Conservation (phyloP, 768 basidiomycete genomes). For the Lactarius sanguifluus region DNA sequence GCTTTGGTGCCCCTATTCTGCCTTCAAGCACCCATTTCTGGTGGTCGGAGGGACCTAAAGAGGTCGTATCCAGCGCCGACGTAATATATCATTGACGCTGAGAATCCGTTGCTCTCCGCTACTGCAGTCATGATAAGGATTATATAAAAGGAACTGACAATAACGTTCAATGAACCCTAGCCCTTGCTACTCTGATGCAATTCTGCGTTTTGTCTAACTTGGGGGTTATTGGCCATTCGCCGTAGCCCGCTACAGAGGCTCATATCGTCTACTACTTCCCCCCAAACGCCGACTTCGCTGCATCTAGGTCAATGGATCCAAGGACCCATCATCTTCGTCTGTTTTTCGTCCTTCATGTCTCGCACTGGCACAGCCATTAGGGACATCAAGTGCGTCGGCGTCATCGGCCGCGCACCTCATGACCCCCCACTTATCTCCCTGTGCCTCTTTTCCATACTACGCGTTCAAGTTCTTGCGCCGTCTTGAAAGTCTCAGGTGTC, state of each 20-base stretch:
- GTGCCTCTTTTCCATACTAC: not conserved
- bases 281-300: not conserved
- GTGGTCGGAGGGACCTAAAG: not conserved
- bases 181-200: not conserved
- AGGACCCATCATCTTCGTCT: not conserved
- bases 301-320: not conserved
- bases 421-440: not conserved
- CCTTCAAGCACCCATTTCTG: no score
- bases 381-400: not conserved
- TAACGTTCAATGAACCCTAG: not conserved
- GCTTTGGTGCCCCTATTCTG: not conserved
- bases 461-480: not conserved
- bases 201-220: not conserved
- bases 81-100: not conserved
- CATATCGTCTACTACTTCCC: not conserved
- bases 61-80: not conserved
- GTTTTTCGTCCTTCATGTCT: not conserved
- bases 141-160: not conserved
- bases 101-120: not conserved
- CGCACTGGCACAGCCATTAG: not conserved
- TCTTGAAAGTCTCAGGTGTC: not conserved
- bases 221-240: not conserved
- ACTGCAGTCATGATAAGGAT: constrained; percentile 1
- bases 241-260: not conserved
- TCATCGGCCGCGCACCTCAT: not conserved